Conservation (phyloP, 2,329 filamentous ascomycete genomes). For the Balansia obtecta region DNA sequence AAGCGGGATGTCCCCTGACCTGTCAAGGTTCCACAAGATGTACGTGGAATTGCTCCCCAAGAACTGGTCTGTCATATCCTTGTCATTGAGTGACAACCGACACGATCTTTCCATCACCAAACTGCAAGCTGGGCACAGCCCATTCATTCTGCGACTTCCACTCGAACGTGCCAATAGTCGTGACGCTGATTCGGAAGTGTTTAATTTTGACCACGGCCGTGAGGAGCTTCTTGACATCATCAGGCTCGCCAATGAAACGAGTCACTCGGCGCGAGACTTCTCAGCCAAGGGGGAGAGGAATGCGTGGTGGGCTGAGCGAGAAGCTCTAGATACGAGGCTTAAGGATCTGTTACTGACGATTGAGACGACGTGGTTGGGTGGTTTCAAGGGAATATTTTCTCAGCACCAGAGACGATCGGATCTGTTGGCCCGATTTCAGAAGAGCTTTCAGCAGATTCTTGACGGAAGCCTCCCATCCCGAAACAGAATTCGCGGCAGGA, state of each 20-base stretch:
- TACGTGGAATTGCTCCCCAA: constrained; percentile 78
- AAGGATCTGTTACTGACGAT: constrained; percentile 71
- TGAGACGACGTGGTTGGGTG: constrained; percentile 88
- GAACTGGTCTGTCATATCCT: constrained; percentile 74
- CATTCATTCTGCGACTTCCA: constrained; percentile 79
- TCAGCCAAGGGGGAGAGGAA: constrained; percentile 61
- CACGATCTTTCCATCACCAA: constrained; percentile 87
- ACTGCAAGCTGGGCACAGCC: constrained; percentile 59
- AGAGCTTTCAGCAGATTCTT: constrained; percentile 65
- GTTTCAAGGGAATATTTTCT: constrained; percentile 89
- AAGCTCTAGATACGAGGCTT: constrained; percentile 65
- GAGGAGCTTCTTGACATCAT: constrained; percentile 76
- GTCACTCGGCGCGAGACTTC: constrained; percentile 60
- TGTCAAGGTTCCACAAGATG: constrained; percentile 58
- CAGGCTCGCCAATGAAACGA: constrained; percentile 66
- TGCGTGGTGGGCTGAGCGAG: constrained; percentile 82
- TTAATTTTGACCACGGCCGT: constrained; percentile 71
- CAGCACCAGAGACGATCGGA: constrained; percentile 51
- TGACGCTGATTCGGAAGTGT: constrained; percentile 65
- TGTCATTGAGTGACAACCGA: constrained; percentile 69
- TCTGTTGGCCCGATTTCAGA: constrained; percentile 62
- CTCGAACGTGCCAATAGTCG: constrained; percentile 71
- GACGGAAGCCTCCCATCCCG: constrained; percentile 80
- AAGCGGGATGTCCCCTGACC: constrained; percentile 35
- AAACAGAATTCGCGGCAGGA: constrained; percentile 46